Evolutionary conservation across 169 alveolate species (phyloP), one percentile per base, ranked within the genome.

Genomic region (Gregarina niphandrodes): DNA sequence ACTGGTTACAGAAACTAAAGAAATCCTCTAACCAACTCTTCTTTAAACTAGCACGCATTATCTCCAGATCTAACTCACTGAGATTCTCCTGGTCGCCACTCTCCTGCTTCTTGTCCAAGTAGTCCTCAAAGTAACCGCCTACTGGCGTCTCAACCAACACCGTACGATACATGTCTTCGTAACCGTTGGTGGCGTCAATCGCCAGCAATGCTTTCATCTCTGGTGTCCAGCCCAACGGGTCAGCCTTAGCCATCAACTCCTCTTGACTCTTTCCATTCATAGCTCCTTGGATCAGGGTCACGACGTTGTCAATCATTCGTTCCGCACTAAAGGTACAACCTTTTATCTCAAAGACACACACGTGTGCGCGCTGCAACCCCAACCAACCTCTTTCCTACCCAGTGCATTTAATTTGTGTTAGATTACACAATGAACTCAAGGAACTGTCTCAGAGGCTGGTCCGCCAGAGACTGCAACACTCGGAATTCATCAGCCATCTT

Each of bases 141-240:
- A 91, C 89, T 1, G 96, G 97, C 20, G 97, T 84, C 60, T 91
- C 98, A 37, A 91, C 74, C 11, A 91, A 76, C 9, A 91, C 87
- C 37, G 83, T 81, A 50, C 87, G 79, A 54, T 87, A 86, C 45
- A 91, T 78, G 30, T 82, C 91, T 48, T 82, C 93, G 48, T 75
- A 79, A 38, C 91, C 87, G 31, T 84, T 82, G 42, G 89, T 77
- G 42, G 77, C 52, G 51, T 91, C 96, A 45, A 90, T 69, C 35
- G 80, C 64, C 41, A 81, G 67, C 21, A 91, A 73, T 20, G 92
- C 86, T 44, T 79, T 80, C 57, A 91, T 82, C 55, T 87, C 97
- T 20, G 91, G 92, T 67, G 88, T 85, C 75, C 76, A 85, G 21
- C 98, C 98, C 17, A 88, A 62, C 13, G 98, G 97, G 56, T 91